A percentile compares a stretch with the other conserved stretches of the same genome.
These are phyloP conservation scores for Corymbia citriodora DNA, from an alignment of 441 rosid genomes.

Conservation along the genomic window DNA sequence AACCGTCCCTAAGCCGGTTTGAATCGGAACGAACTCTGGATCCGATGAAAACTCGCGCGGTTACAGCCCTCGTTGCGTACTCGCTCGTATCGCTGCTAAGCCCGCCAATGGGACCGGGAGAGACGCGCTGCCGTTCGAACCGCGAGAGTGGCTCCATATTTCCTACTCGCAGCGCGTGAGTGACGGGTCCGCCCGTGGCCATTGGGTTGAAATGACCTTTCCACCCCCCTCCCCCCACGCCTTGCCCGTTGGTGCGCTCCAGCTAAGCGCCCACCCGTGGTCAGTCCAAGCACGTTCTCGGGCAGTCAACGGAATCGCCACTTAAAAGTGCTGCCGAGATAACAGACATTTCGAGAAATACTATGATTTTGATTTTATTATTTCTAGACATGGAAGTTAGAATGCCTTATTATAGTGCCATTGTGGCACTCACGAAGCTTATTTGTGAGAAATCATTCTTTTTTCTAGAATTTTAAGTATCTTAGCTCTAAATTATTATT, in stretches of 20 bases:
- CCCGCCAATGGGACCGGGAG: not conserved
- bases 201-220: not conserved
- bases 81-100: not conserved
- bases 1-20: not conserved
- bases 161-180: not conserved
- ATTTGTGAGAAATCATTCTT: not conserved
- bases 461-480: not conserved
- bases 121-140: not conserved
- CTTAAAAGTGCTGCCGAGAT: not conserved
- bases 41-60: not conserved
- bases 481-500: not conserved
- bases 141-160: not conserved
- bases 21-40: not conserved
- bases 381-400: not conserved
- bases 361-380: not conserved
- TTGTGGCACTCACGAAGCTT: not conserved
- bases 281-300: not conserved
- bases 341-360: not conserved
- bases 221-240: not conserved
- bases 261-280: not conserved
- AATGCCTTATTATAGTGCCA: not conserved
- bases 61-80: not conserved
- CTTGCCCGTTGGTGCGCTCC: not conserved
- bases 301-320: not conserved
- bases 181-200: not conserved